Evolutionary conservation across 2,329 filamentous ascomycete genomes (phyloP).

Genomic region (Sclerotinia spermophila): DNA sequence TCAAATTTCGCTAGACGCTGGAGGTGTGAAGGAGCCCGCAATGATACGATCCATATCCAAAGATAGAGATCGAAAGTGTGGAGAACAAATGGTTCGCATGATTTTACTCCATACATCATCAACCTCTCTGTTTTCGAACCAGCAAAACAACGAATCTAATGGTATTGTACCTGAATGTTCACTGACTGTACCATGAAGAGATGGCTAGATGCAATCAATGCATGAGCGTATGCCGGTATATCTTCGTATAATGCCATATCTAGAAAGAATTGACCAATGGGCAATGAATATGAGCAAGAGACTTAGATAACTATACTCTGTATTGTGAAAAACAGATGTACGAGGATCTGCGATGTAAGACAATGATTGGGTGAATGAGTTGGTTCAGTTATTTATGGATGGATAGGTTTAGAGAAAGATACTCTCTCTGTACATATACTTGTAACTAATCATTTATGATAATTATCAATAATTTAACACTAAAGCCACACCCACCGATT

Average conservation of each 20-base stretch:
- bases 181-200: neutral
- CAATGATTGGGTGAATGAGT: neutral
- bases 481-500: neutral
- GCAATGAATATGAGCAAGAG: neutral
- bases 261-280: neutral
- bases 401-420: neutral
- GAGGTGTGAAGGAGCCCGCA: neutral
- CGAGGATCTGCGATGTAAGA: neutral
- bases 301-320: too few relatives aligned
- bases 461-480: neutral
- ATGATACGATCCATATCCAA: neutral
- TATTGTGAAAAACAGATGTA: neutral
- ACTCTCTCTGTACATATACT: too few relatives aligned
- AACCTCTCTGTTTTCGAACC: neutral
- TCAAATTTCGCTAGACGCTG: slow-evolving; percentile 10
- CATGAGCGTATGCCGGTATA: neutral
- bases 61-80: neutral
- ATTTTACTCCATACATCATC: neutral
- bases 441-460: neutral
- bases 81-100: slow-evolving; percentile 14
- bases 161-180: neutral
- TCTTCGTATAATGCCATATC: neutral
- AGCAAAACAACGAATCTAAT: neutral
- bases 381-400: neutral
- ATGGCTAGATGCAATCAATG: neutral